Base-by-base conservation (phyloP, 345 rosid genomes). In the Erucastrum elatum region DNA sequence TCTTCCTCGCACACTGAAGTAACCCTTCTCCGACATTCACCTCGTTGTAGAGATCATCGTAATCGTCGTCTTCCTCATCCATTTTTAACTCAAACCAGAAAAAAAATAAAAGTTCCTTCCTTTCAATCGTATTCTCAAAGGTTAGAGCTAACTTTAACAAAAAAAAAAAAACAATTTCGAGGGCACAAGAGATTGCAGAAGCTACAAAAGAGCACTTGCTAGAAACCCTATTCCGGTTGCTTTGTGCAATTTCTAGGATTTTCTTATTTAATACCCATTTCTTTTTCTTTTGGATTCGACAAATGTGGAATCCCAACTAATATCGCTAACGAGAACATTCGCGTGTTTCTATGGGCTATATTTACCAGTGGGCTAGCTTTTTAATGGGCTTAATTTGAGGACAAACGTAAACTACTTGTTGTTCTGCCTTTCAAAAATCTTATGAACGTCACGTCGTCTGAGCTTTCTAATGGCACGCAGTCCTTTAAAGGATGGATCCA, bases 21-120 rank as follows among this genome's bases (percentile, higher is more conserved):
- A 92, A 92, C 31, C 87, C 89, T 84, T 89, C 94, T 37, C 96
- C 92, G 3, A 92, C 91, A 75, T 92, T 92, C 31, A 92, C 97
- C 65, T 92, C 94, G 65, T 87, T 90, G 64, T 92, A 90, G 15
- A 90, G 82, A 83, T 92, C 96, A 70, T 92, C 93, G 12, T 88
- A 92, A 67, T 92, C 97, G 3, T 90, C 97, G 59, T 88, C 90
- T 74, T 86, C 91, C 63, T 87, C 91, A 34, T 83, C 92, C 12
- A 89, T 61, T 21, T 21, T 21, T 21, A 21, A 21, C 21, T 21
- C 51, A 11, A 51, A 64, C 64, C 10, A 10, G 2, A 21, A 7
- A 3, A 2, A 12, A 70, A 0, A 9, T 5, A 4, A 64, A 66
- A 66, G 55, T 68, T 66, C 56, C 58, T 72, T 60, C 4, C 59